Evolutionary conservation across 345 rosid genomes (phyloP).

Genomic region (Tarenaya hassleriana): DNA sequence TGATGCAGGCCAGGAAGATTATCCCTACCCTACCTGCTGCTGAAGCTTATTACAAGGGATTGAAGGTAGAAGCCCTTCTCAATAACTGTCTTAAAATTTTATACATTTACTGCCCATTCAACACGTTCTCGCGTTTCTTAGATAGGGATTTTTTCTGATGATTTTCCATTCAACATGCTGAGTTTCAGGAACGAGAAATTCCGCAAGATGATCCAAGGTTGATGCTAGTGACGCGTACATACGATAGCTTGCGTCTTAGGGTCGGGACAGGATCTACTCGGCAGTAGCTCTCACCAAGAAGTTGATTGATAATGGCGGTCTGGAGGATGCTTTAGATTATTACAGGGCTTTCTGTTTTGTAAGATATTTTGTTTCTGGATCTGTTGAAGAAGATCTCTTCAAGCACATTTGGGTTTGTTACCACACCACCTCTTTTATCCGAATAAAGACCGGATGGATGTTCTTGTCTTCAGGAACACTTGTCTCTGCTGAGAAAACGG

Average conservation of each 20-base stretch:
- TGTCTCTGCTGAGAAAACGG: too few species aligned
- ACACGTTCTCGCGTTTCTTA: slow-evolving; percentile 1
- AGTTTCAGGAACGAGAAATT: slow-evolving; percentile 62
- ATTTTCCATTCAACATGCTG: slow-evolving; percentile 6
- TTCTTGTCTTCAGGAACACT: too few species aligned
- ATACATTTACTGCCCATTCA: not conserved
- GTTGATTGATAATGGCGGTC: not conserved
- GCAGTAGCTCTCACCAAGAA: slow-evolving; percentile 9
- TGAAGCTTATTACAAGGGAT: slow-evolving; percentile 81
- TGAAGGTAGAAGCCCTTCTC: slow-evolving; percentile 48
- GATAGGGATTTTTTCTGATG: slow-evolving; percentile 3
- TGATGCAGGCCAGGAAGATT: slow-evolving; percentile 65
- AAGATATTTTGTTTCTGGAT: slow-evolving; percentile 10
- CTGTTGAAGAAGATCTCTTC: too few species aligned
- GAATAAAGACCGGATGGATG: too few species aligned
- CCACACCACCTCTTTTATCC: too few species aligned
- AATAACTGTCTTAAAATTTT: too few species aligned
- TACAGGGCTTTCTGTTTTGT: slow-evolving; percentile 20
- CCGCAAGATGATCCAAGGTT: slow-evolving; percentile 80
- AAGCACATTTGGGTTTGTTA: too few species aligned
- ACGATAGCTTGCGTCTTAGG: slow-evolving; percentile 37
- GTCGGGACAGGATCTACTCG: slow-evolving; percentile 25
- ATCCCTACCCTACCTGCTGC: slow-evolving; percentile 42
- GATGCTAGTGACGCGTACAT: slow-evolving; percentile 41
- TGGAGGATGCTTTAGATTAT: slow-evolving; percentile 6